Evolutionary conservation across 2,329 filamentous ascomycete genomes (phyloP), one percentile per base, ranked within the genome.

Genomic region (Talaromyces piceae): DNA sequence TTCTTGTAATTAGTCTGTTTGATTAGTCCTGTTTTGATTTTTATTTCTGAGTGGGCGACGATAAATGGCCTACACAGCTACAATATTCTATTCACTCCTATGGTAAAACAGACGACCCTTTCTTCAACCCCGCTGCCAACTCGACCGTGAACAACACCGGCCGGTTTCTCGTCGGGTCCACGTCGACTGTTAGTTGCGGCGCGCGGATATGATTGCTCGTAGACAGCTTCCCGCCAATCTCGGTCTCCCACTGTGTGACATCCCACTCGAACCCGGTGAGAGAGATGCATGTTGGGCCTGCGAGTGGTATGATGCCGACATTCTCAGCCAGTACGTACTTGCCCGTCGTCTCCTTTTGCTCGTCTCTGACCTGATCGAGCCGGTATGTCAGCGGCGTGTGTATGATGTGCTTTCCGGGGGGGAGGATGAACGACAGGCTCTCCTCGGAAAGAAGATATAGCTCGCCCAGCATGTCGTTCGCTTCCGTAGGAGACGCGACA

Each of bases 241-340:
- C 76, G 1, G 87, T 95, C 57, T 79, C 71, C 90, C 91, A 95
- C 54, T 88, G 75, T 53, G 76, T 65, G 1, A 98, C 87, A 69
- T 98, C 90, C 93, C 93, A 98, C 65, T 95, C 84, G 18, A 97
- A 73, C 0, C 93, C 93, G 12, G 75, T 71, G 0, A 88, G 94
- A 6, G 82, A 85, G 59, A 98, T 89, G n/a, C 77, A 68, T 44
- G 87, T 85, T 3, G 84, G 81, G n/a, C 84, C 87, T 51, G 83
- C 86, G 20, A 97, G 72, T 0, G 93, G 93, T 33, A 98, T 75
- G 56, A 98, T 87, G 8, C 93, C 93, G 26, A 94, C 79, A 63
- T 95, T 83, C 64, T 87, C 85, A 5, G 80, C 87, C 60, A 95
- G 87, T 9, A 66, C 60, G 27, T 59, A 58, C 12, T 49, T 48